Base-by-base conservation (phyloP, 139 green algal genomes). In the Desmodesmus armatus region DNA sequence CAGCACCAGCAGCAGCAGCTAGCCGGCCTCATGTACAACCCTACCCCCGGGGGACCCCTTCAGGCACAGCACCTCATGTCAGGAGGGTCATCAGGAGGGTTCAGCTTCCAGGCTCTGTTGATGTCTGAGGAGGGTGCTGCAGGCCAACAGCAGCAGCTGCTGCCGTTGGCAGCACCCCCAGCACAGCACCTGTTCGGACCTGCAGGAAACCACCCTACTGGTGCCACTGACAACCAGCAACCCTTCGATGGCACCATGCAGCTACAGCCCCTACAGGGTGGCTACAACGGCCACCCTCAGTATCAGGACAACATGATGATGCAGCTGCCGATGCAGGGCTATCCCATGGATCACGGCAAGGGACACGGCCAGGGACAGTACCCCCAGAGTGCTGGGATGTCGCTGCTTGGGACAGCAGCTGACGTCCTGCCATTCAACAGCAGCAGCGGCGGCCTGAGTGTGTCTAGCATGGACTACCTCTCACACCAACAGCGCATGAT, bases 1-100 rank as follows among this genome's bases (percentile, higher is more conserved):
- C 51, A 81, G 74, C 74, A 81, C 49, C 74, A 81, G 74, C 63
- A 72, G 27, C 63, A 43, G 27, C 63, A 41, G 63, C 63, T 31
- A n/a, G 19, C 21, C 15, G 58, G 58, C 21, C 6, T n/a, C 19
- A 37, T 23, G 15, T 31, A 27, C 58, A n/a, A 67, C 21, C 3
- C 19, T 67, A 6, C 9, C 17, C 15, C 58, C 29, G 15, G 25
- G 33, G 58, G 25, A 67, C 25, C 58, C 29, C 58, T 27, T 67
- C 7, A 6, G 23, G 25, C 17, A 67, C 21, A 31, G 58, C 21
- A 27, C 58, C 21, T 6, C n/a, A n/a, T n/a, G n/a, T n/a, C n/a
- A n/a, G n/a, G n/a, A n/a, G n/a, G n/a, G n/a, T n/a, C 40, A 58
- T 1, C 27, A 37, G 39, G 41, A 25, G 19, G 21, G 4, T 60